Evolutionary conservation across 148 eudicot genomes (phyloP).

Genomic region (Diospyros kaki): DNA sequence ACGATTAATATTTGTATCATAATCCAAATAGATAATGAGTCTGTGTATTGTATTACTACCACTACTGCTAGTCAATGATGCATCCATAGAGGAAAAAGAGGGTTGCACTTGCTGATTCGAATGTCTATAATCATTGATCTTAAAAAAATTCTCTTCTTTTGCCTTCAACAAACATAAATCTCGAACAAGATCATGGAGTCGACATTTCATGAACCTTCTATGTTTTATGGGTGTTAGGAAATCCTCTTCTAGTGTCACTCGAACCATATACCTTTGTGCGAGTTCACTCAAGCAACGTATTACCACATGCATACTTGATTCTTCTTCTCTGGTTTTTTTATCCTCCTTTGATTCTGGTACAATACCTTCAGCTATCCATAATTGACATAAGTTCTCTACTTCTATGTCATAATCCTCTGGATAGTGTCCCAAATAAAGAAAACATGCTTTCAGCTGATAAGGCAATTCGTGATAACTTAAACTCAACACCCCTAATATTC

Average conservation of each 20-base stretch:
- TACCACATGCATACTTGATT: no score
- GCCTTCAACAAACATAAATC: constrained; percentile 17
- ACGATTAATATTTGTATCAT: background rate
- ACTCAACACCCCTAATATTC: constrained; percentile 3
- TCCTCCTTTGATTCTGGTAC: constrained; percentile 5
- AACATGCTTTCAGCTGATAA: constrained; percentile 28
- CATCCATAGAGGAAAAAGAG: background rate
- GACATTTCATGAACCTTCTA: constrained; percentile 14
- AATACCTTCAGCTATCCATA: constrained; percentile 39
- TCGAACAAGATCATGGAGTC: constrained; percentile 25
- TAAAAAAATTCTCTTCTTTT: constrained; percentile 21
- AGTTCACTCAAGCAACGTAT: constrained; percentile 17
- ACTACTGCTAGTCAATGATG: background rate
- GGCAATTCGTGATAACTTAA: constrained; percentile 28
- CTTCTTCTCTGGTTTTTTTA: constrained; percentile 23
- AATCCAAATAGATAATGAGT: constrained; percentile 3
- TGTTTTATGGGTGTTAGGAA: background rate
- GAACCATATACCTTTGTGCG: constrained; percentile 30
- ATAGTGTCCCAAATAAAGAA: constrained; percentile 29
- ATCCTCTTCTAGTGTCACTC: background rate
- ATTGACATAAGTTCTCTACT: constrained; percentile 15
- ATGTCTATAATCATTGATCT: background rate
- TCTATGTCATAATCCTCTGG: constrained; percentile 23
- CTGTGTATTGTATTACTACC: background rate
- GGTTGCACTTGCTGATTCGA: background rate